Evolutionary conservation across 495 filamentous ascomycete species (phyloP).

Genomic region (Tetracladium setigerum): DNA sequence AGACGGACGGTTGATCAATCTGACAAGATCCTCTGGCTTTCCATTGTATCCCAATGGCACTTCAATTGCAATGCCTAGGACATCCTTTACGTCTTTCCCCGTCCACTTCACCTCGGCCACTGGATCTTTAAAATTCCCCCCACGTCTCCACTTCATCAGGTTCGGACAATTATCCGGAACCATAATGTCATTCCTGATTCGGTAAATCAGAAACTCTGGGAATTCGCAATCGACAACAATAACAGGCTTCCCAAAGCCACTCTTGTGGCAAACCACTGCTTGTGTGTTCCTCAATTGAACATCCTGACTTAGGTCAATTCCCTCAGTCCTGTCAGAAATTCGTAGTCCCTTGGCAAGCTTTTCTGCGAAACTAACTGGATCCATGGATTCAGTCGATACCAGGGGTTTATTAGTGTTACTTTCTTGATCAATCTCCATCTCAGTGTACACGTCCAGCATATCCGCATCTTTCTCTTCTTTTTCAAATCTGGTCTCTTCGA

Average conservation of each 20-base stretch:
- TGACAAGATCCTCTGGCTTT: slow-evolving; percentile 1
- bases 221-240: slow-evolving; percentile 1
- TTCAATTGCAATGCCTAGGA: background rate
- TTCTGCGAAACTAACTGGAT: too few species aligned
- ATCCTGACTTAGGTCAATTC: background rate
- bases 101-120: background rate
- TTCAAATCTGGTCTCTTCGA: slow-evolving; percentile 2
- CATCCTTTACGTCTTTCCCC: background rate
- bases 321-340: background rate
- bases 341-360: background rate
- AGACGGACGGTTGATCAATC: background rate
- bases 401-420: too few species aligned
- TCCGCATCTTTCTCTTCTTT: background rate
- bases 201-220: background rate
- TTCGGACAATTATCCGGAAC: background rate
- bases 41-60: slow-evolving; percentile 2
- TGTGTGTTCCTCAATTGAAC: background rate
- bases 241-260: slow-evolving; percentile 1
- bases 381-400: too few species aligned
- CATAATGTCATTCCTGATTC: slow-evolving; percentile 2
- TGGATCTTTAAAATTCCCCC: background rate
- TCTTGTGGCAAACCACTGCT: background rate
- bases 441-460: background rate
- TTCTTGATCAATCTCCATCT: background rate
- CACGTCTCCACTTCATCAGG: slow-evolving; percentile 1